A percentile compares a stretch with the other conserved stretches of the same genome.
These are phyloP conservation scores for Leccinum fallax DNA, from an alignment of 1,284 basidiomycete species.

Conservation along the genomic window DNA sequence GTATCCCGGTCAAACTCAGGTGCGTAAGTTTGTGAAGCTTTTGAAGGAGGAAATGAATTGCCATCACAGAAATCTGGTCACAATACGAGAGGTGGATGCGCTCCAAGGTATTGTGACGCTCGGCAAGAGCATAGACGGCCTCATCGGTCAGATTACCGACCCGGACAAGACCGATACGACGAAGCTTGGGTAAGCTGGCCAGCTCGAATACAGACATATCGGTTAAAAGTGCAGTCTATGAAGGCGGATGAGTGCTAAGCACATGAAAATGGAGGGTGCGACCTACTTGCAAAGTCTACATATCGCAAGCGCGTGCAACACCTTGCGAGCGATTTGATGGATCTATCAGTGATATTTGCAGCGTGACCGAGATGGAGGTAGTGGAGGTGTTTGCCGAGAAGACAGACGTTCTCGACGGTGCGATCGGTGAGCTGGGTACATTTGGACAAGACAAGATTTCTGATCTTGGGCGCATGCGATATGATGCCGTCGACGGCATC, in stretches of 20 bases:
- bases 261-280: background rate
- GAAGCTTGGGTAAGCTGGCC: slow-evolving; percentile 85
- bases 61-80: slow-evolving; percentile 91
- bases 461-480: slow-evolving; percentile 85
- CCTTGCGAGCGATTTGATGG: slow-evolving; percentile 82
- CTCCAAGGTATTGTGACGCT: slow-evolving; percentile 83
- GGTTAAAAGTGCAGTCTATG: slow-evolving; percentile 83
- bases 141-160: slow-evolving; percentile 93
- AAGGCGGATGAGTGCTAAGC: slow-evolving; percentile 5
- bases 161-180: slow-evolving; percentile 93
- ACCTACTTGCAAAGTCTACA: slow-evolving; percentile 94
- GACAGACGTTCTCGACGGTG: slow-evolving; percentile 83
- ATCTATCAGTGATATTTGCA: slow-evolving; percentile 85
- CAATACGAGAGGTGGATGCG: slow-evolving; percentile 98
- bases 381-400: slow-evolving; percentile 88
- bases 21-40: slow-evolving; percentile 90
- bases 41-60: slow-evolving; percentile 89
- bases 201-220: slow-evolving; percentile 95
- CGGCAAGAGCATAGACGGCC: slow-evolving; percentile 86
- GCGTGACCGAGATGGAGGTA: slow-evolving; percentile 97
- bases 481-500: slow-evolving; percentile 90
- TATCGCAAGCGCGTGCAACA: slow-evolving; percentile 94
- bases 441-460: slow-evolving; percentile 92
- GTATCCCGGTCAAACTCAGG: slow-evolving; percentile 94
- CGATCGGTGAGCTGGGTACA: slow-evolving; percentile 87